Evolutionary conservation across 805 yeast genomes (phyloP), one percentile per base, ranked within the genome.

Genomic region (Metschnikowia dekortorum): DNA sequence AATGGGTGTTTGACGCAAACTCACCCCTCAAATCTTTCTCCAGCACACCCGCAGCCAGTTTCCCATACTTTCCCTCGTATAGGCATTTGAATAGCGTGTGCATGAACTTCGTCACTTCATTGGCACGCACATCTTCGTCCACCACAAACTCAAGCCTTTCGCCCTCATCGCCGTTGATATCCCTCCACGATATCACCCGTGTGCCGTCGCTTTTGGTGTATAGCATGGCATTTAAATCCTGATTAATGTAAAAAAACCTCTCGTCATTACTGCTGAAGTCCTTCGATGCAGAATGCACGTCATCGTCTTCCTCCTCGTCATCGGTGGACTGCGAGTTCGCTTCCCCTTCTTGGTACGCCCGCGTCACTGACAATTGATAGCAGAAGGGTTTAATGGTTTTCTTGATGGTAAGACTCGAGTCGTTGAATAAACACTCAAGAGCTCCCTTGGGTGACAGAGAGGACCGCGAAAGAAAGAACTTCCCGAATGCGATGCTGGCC

Each of bases 361-460:
- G 81, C 49, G 81, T 82, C 28, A 90, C 81, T 14, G 84, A 84
- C 39, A 92, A 68, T 55, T 87, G 89, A 64, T 84, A 87, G 58
- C 79, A 77, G 61, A 70, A 85, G 11, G 84, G 84, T 6, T 82
- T 76, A 3, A 87, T 74, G 1, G 91, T 82, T 52, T 81, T 82
- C 38, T 89, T 75, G 44, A 92, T 82, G 2, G 84, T 71, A 11
- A 92, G 82, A 36, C 82, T 82, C 1, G 96, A 91, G 58, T 89
- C 96, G 52, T 82, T 84, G 66, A 83, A 91, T 18, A 89, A 73
- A 60, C 91, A 85, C 66, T 94, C 97, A 34, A 83, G 73, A 28
- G 83, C 90, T 8, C 96, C 91, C 64, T 89, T 89, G 10, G 97
- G 97, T 2, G 96, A 87, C 22, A 75, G 77, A 6, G 87, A 86